Conservation (phyloP, 2,329 filamentous ascomycete species). For the Nigrospora oryzae region DNA sequence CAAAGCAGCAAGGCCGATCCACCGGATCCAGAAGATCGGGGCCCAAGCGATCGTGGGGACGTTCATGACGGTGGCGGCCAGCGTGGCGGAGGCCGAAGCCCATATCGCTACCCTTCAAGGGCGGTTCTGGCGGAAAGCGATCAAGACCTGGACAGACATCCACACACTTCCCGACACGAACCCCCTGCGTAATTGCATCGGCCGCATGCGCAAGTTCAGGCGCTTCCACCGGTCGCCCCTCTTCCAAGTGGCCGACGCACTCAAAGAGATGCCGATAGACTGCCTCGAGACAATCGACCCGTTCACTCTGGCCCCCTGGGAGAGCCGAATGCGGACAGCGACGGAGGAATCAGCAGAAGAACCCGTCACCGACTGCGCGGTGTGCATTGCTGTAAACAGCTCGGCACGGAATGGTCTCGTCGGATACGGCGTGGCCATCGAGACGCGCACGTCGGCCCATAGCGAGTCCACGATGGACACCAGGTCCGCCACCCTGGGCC, state of each 20-base stretch:
- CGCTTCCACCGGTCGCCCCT: slow-evolving; percentile 4
- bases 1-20: not conserved
- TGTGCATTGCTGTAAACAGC: too few species aligned
- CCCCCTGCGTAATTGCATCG: slow-evolving; percentile 6
- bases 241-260: slow-evolving; percentile 4
- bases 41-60: slow-evolving; percentile 11
- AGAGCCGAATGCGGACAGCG: too few species aligned
- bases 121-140: slow-evolving; percentile 5
- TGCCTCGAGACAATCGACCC: too few species aligned
- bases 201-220: not conserved
- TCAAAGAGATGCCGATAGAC: not conserved
- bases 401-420: too few species aligned
- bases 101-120: slow-evolving; percentile 7
- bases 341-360: too few species aligned
- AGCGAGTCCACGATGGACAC: not conserved
- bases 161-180: slow-evolving; percentile 10
- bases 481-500: not conserved
- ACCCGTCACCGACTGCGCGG: too few species aligned
- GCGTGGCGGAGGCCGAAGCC: slow-evolving; percentile 13
- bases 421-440: too few species aligned
- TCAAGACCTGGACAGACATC: slow-evolving; percentile 10
- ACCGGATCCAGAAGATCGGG: slow-evolving; percentile 7
- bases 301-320: too few species aligned
- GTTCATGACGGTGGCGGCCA: slow-evolving; percentile 11
- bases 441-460: too few species aligned